Base-by-base conservation (phyloP, 768 basidiomycete genomes). In the Xerocomellus amylosporus region DNA sequence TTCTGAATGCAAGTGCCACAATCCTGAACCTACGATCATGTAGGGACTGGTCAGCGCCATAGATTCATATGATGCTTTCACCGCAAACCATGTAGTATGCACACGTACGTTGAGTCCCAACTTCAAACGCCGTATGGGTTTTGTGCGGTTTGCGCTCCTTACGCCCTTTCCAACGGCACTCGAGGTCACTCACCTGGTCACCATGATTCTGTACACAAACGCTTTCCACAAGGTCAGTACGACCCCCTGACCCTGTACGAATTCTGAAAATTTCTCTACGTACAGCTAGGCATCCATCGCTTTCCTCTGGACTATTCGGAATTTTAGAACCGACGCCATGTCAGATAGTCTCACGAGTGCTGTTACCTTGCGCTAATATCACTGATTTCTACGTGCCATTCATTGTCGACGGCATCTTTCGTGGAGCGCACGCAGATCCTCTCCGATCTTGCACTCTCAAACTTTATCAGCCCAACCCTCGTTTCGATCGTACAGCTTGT, bases 401-500 rank as follows among this genome's bases (percentile, higher is more conserved):
- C 36, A n/a, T n/a, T n/a, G n/a, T n/a, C n/a, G n/a, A n/a, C n/a
- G n/a, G n/a, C n/a, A n/a, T n/a, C n/a, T n/a, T n/a, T n/a, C n/a
- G n/a, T n/a, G n/a, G 24, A 24, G 17, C 63, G 60, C 31, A 31
- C 65, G 17, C 58, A 44, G 10, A 65, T 44, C 22, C 56, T 71
- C 15, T 64, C 48, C 49, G 61, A 54, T 33, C 50, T 71, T 4
- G 64, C 68, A 3, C 62, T 63, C 41, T 62, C 65, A 8, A 69
- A 69, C 42, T 71, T 71, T 43, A 38, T 64, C 20, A 49, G 68
- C 17, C 70, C 70, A 1, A 60, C 59, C n/a, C 22, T 71, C 38
- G 48, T 67, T 33, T 70, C 63, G 24, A 51, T 69, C 38, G 62
- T 50, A 14, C 69, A 65, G 40, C 54, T 64, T 26, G 54, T 13